A percentile compares a stretch with the other conserved stretches of the same genome.
These are phyloP conservation scores for Rhodotorula graminis DNA, from an alignment of 768 basidiomycete genomes.

Conservation along the genomic window DNA sequence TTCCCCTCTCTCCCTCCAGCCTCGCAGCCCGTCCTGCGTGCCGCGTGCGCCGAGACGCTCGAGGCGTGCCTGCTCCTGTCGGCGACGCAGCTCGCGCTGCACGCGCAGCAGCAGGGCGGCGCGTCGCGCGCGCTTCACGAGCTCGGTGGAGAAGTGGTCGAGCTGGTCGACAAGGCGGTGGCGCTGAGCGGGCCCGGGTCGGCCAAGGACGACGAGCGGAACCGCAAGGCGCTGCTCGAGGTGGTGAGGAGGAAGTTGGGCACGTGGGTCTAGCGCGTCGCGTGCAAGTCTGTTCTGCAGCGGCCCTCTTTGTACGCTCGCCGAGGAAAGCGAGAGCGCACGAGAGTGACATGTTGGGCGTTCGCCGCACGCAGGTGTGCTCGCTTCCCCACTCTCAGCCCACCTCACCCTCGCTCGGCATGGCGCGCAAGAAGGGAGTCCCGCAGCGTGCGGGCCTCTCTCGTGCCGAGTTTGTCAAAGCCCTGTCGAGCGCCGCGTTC, in stretches of 20 bases:
- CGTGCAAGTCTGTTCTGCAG: not conserved
- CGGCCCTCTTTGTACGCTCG: too few relatives aligned
- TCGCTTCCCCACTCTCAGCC: not conserved
- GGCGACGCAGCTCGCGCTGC: slow-evolving; percentile 33
- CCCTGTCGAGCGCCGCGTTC: not conserved
- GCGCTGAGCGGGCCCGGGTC: not conserved
- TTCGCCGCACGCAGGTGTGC: too few relatives aligned
- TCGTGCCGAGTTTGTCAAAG: not conserved
- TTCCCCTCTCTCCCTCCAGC: slow-evolving; percentile 5
- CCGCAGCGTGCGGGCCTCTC: slow-evolving; percentile 6
- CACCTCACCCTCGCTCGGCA: not conserved
- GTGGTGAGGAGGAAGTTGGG: not conserved
- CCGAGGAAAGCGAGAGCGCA: too few relatives aligned
- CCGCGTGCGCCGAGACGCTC: slow-evolving; percentile 26
- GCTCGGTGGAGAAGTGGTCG: slow-evolving; percentile 6
- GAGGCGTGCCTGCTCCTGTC: slow-evolving; percentile 34
- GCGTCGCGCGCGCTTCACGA: slow-evolving; percentile 14
- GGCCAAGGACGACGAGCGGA: not conserved
- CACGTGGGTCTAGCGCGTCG: not conserved
- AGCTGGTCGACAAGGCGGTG: slow-evolving; percentile 25
- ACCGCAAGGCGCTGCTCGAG: slow-evolving; percentile 8
- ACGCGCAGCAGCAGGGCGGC: not conserved
- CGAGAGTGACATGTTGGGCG: too few relatives aligned
- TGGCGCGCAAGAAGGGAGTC: slow-evolving; percentile 7
- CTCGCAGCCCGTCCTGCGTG: slow-evolving; percentile 3